Evolutionary conservation across 192 early-diverging fungal genomes (phyloP), one percentile per base, ranked within the genome.

Genomic region (Backusella psychrophila): DNA sequence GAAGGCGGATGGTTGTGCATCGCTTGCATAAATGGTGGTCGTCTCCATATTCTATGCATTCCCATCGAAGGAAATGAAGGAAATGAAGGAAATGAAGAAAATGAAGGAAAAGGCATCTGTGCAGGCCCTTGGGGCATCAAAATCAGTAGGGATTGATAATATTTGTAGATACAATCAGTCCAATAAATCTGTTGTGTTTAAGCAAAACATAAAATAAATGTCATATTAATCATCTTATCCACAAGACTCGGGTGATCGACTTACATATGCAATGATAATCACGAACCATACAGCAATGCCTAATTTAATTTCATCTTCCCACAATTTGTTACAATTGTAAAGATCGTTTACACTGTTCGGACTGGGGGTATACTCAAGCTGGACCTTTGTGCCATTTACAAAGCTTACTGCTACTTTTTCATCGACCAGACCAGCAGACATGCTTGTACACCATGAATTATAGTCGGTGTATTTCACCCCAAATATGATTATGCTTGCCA

Each of bases 231-330:
- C 6, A 53, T 9, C 17, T 19, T 23, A 23, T 53, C 2, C 21
- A n/a, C 17, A 53, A 53, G 8, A 53, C n/a, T 1, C 3, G 33
- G 0, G 17, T 26, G 44, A 31, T 12, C 3, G 15, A 71, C 74
- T 75, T 80, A 80, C 79, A 52, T 80, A 80, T 14, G 49, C 49
- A 33, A 80, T 33, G n/a, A 75, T 21, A 9, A 80, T 71, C 34
- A 80, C 66, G 0, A 80, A 17, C 29, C 46, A 76, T 5, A 66
- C 49, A 3, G 74, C 35, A 36, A 80, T 68, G 21, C 67, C 41
- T 15, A 80, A 76, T 36, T 80, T 80, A 15, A 80, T 33, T 38
- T 80, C 79, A 38, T 75, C 74, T 15, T 72, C 59, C 79, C 79
- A 80, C 34, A 80, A n/a, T 56, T 34, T 59, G 66, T 52, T 66